These are phyloP conservation scores for Mallotus japonicus DNA, from an alignment of 441 rosid species.

Conservation along the genomic window DNA sequence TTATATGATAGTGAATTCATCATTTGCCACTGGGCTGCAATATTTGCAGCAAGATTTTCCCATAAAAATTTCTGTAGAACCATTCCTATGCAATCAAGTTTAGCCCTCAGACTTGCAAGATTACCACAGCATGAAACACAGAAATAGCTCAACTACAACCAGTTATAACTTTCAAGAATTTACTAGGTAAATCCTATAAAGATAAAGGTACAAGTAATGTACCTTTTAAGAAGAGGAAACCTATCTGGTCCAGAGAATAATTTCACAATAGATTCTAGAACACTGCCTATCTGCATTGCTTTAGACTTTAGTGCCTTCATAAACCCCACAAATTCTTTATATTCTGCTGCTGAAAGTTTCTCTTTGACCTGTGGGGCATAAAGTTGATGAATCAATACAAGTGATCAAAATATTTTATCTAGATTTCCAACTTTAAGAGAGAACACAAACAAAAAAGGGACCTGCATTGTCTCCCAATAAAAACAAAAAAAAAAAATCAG, in stretches of 20 bases:
- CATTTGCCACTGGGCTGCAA: neutral
- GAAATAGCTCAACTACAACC: neutral
- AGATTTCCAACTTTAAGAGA: conserved; percentile 1
- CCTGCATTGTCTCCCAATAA: neutral
- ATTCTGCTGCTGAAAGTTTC: conserved; percentile 71
- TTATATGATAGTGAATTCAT: neutral
- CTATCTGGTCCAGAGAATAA: conserved; percentile 70
- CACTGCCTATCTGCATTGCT: conserved; percentile 52
- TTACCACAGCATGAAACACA: neutral
- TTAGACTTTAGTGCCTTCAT: conserved; percentile 88
- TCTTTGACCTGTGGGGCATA: conserved; percentile 61
- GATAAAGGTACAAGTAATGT: conserved; percentile 10
- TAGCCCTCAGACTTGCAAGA: neutral
- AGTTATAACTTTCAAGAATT: neutral
- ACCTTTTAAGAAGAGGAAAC: conserved; percentile 76
- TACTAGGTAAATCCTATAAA: neutral
- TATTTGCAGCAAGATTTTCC: neutral
- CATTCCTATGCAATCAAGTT: neutral
- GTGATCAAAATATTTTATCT: neutral
- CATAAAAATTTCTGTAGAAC: neutral
- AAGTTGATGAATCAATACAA: neutral
- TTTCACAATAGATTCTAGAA: conserved; percentile 63
- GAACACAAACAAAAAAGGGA: neutral
- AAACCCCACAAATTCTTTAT: conserved; percentile 74
- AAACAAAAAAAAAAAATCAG: neutral